phyloP scores from a whole-genome alignment of 257 asterid genomes.

The Penstemon eatonii region DNA sequence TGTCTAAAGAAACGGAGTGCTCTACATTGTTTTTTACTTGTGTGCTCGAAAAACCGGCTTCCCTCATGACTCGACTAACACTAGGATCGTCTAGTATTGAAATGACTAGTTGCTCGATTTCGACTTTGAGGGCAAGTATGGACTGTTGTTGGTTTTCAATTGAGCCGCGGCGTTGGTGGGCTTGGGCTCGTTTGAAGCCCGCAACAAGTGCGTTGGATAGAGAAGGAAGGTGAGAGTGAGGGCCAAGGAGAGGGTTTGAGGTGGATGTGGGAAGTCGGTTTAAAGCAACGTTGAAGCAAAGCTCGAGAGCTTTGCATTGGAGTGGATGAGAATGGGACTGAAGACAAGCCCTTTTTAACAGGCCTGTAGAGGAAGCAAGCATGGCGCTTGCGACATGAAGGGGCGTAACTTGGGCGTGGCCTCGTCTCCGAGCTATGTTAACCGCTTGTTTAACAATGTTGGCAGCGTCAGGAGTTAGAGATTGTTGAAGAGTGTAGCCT shows the following conservation, averaged over 20 bases:
- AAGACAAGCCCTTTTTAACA: constrained; percentile 75
- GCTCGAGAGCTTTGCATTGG: constrained; percentile 94
- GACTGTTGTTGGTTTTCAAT: constrained; percentile 79
- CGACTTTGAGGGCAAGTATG: constrained; percentile 74
- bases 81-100: constrained; percentile 94
- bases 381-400: constrained; percentile 89
- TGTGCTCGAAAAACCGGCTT: constrained; percentile 87
- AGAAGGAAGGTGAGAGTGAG: constrained; percentile 69
- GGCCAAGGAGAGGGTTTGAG: constrained; percentile 53
- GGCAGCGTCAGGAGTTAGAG: constrained; percentile 79
- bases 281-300: constrained; percentile 91
- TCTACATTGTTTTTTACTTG: constrained; percentile 84
- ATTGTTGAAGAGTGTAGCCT: constrained; percentile 88
- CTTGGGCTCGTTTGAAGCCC: constrained; percentile 93
- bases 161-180: constrained; percentile 90
- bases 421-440: constrained; percentile 73
- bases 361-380: constrained; percentile 61
- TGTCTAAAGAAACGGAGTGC: constrained; percentile 44
- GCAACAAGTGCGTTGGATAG: constrained; percentile 96
- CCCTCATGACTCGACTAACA: constrained; percentile 95
- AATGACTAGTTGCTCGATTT: constrained; percentile 71
- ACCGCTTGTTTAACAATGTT: constrained; percentile 72
- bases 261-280: constrained; percentile 89
- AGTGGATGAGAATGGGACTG: constrained; percentile 89
- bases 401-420: constrained; percentile 94